Percentiles rank a stretch among this genome's conserved stretches.
These are phyloP conservation scores for Paramecium octaurelia DNA, from an alignment of 73 alveolate species.

Conservation along the genomic window DNA sequence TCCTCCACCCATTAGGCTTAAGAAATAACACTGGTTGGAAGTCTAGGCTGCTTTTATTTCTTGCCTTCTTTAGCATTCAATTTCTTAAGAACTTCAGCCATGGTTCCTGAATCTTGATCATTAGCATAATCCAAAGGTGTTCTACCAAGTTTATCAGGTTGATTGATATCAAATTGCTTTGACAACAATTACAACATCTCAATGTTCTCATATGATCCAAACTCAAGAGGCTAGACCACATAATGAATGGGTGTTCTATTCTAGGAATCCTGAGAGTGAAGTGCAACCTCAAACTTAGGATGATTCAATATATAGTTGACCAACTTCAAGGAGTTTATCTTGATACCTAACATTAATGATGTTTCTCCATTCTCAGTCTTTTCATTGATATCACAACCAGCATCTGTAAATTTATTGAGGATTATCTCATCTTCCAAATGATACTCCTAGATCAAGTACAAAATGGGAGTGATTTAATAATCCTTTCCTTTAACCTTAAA, in stretches of 20 bases:
- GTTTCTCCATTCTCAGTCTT: slow-evolving; percentile 77
- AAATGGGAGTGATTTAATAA: background rate
- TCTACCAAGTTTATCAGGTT: slow-evolving; percentile 77
- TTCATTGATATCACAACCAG: slow-evolving; percentile 62
- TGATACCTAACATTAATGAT: slow-evolving; percentile 76
- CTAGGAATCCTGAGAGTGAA: slow-evolving; percentile 68
- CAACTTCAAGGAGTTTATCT: slow-evolving; percentile 72
- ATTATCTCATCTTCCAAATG: background rate
- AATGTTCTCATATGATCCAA: slow-evolving; percentile 91
- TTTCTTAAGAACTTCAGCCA: slow-evolving; percentile 66
- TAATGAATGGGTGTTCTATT: slow-evolving; percentile 81
- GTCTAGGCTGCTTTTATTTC: slow-evolving; percentile 22
- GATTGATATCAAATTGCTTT: slow-evolving; percentile 33
- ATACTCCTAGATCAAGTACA: background rate
- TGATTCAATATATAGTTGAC: slow-evolving; percentile 61
- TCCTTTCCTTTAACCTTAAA: background rate
- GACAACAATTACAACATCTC: slow-evolving; percentile 68
- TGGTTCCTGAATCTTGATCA: slow-evolving; percentile 68
- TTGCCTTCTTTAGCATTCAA: slow-evolving; percentile 36
- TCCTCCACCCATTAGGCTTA: slow-evolving; percentile 60
- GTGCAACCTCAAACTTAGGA: slow-evolving; percentile 39
- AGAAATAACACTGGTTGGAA: slow-evolving; percentile 34
- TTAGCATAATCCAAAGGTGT: slow-evolving; percentile 81
- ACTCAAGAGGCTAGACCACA: slow-evolving; percentile 77
- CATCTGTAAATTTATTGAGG: background rate